Evolutionary conservation across 495 filamentous ascomycete species (phyloP).

Genomic region (Aspergillus olivimuriae): DNA sequence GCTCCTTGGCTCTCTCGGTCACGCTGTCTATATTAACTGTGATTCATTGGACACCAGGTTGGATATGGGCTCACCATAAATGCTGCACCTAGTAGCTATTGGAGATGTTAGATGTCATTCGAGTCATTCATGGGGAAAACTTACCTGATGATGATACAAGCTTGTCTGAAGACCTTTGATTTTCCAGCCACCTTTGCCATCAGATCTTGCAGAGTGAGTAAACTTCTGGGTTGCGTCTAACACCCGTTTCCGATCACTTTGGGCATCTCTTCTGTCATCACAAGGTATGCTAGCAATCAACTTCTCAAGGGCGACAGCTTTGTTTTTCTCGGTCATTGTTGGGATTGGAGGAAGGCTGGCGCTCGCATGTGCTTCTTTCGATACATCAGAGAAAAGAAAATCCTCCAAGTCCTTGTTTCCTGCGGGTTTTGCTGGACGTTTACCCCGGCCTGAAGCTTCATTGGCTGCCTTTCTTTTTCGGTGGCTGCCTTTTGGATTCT

Average conservation of each 20-base stretch:
- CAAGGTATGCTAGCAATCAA: constrained; percentile 17
- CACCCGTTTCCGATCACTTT: constrained; percentile 13
- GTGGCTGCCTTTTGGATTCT: not conserved
- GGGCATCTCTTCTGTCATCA: constrained; percentile 6
- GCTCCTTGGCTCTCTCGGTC: constrained; percentile 38
- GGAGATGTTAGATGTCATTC: constrained; percentile 10
- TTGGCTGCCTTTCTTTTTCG: not conserved
- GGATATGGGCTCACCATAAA: constrained; percentile 42
- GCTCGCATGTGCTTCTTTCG: constrained; percentile 16
- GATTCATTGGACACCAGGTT: not conserved
- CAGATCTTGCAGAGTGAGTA: constrained; percentile 20
- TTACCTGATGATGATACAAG: constrained; percentile 46
- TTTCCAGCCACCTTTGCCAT: constrained; percentile 38
- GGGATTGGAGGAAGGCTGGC: constrained; percentile 4
- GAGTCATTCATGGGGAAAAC: not conserved
- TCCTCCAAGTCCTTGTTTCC: constrained; percentile 2
- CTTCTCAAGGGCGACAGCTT: constrained; percentile 15
- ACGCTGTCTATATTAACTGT: constrained; percentile 17
- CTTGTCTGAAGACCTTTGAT: constrained; percentile 41
- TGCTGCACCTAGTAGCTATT: constrained; percentile 40
- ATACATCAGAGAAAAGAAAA: constrained; percentile 7
- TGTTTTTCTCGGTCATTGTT: constrained; percentile 5
- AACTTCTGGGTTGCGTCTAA: constrained; percentile 36
- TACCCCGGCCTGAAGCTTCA: not conserved
- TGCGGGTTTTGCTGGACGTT: constrained; percentile 5